A percentile compares a stretch with the other conserved stretches of the same genome.
Conservation (phyloP, 2,329 filamentous ascomycete genomes). For the Cladobotryum mycophilum region DNA sequence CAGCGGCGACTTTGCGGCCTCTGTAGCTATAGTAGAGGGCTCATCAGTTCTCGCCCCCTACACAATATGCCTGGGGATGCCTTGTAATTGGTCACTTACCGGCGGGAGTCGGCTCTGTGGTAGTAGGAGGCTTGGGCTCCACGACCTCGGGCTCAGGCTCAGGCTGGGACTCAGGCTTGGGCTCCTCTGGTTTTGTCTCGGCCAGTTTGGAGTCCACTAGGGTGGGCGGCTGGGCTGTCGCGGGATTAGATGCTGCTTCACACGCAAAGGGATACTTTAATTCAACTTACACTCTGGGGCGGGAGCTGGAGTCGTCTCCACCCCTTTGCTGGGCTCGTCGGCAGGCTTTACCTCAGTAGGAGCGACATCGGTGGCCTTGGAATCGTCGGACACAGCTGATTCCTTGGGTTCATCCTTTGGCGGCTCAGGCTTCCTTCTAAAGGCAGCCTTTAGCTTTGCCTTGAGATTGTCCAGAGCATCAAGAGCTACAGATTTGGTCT, state of each 20-base stretch:
- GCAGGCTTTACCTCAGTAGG: conserved; percentile 11
- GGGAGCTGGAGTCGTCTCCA: conserved; percentile 18
- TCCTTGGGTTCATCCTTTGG: conserved; percentile 21
- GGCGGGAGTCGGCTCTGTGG: not conserved
- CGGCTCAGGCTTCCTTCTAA: conserved; percentile 42
- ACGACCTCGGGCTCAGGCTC: not conserved
- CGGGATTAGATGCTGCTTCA: not conserved
- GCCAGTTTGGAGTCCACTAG: not conserved
- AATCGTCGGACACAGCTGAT: conserved; percentile 16
- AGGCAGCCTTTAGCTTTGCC: conserved; percentile 48
- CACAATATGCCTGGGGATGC: no score
- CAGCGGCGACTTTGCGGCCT: no score
- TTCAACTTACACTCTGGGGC: conserved; percentile 12
- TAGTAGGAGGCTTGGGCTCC: not conserved
- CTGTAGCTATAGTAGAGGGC: no score
- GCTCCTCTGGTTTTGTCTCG: not conserved
- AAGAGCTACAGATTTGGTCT: conserved; percentile 30
- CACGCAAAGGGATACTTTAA: not conserved
- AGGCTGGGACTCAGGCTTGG: no score
- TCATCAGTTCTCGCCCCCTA: no score
- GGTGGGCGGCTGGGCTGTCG: not conserved
- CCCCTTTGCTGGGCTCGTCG: conserved; percentile 17
- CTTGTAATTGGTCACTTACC: not conserved
- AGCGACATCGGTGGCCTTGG: conserved; percentile 12
- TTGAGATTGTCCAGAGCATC: conserved; percentile 49